Conservation (phyloP, 2,329 filamentous ascomycete genomes). For the Hirsutella rhossiliensis region DNA sequence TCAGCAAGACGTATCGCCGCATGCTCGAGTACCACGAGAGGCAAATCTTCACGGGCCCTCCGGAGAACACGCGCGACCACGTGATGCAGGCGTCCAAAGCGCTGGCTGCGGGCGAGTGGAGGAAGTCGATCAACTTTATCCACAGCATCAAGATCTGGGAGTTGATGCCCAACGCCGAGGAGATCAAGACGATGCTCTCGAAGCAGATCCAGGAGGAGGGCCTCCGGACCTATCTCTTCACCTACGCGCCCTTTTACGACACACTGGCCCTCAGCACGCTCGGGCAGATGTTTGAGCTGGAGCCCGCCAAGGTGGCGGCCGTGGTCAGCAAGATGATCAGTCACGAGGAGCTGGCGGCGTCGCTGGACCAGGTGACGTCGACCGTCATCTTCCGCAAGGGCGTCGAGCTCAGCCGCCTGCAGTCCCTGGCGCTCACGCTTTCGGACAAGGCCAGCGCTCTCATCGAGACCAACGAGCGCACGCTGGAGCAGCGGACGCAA, state of each 20-base stretch:
- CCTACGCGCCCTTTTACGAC: constrained; percentile 98
- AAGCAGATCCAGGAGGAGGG: constrained; percentile 99
- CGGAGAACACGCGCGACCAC: constrained; percentile 97
- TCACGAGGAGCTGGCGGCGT: constrained; percentile 92
- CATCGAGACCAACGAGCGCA: constrained; percentile 95
- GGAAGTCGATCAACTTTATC: constrained; percentile 87
- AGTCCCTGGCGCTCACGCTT: constrained; percentile 86
- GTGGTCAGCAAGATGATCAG: constrained; percentile 99
- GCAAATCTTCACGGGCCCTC: constrained; percentile 96
- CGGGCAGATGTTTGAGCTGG: constrained; percentile 89
- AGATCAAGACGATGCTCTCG: constrained; percentile 94
- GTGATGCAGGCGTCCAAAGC: constrained; percentile 99
- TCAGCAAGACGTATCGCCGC: constrained; percentile 98
- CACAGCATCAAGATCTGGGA: constrained; percentile 99
- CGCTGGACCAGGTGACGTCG: constrained; percentile 92
- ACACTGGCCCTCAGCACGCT: constrained; percentile 80
- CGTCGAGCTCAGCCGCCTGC: constrained; percentile 89
- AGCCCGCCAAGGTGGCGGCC: constrained; percentile 81
- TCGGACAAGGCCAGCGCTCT: constrained; percentile 93
- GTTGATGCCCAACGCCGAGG: constrained; percentile 80
- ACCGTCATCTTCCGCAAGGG: constrained; percentile 99
- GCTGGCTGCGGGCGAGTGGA: constrained; percentile 94
- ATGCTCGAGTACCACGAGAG: constrained; percentile 99
- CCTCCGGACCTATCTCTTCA: constrained; percentile 96
- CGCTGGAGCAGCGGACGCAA: constrained; percentile 91